Evolutionary conservation across 345 rosid species (phyloP), one percentile per base, ranked within the genome.

Genomic region (Xanthoceras sorbifolium): DNA sequence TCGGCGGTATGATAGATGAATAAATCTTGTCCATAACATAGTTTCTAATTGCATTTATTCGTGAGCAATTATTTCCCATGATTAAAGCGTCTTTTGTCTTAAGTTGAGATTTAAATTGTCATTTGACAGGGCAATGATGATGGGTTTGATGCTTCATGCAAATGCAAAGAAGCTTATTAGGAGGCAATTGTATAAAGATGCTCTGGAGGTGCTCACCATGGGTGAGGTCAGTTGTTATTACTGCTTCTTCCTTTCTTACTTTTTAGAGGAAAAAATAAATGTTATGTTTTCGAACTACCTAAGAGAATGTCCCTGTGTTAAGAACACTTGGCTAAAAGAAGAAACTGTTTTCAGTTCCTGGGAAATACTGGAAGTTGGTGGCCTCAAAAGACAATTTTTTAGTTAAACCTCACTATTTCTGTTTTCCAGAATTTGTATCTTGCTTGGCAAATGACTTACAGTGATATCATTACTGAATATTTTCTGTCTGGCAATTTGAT

Each of bases 141-240:
- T 89, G 93, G 99, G 97, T 66, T 85, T 96, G 85, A 91, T 93
- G 93, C 90, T 96, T 75, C 97, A 96, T 71, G 83, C 93, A 22
- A 92, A 87, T 78, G 98, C 86, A 23, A 95, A 95, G 82, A 86
- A 83, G 40, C 78, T 93, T 50, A 86, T 96, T 9, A 85, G 63
- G 77, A 89, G 57, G 76, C 83, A 86, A 55, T 84, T 83, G 92
- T 92, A 83, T 77, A 76, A 84, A 66, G 98, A 96, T 84, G 99
- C 98, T 31, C 23, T 93, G 44, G 97, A 96, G 87, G 94, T 92
- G 73, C 98, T 96, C 62, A 83, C 85, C 50, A 96, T 90, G 98
- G 97, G 94, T 40, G 97, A 95, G 96, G 99, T 93, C 22, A 69
- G 90, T 78, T 84, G 32, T 79, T 22, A 31, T 18, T 40, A 25